Percentiles rank a stretch among this genome's conserved stretches.
These are phyloP conservation scores for Clarireedia paspali DNA, from an alignment of 2,329 filamentous ascomycete species.

Conservation along the genomic window DNA sequence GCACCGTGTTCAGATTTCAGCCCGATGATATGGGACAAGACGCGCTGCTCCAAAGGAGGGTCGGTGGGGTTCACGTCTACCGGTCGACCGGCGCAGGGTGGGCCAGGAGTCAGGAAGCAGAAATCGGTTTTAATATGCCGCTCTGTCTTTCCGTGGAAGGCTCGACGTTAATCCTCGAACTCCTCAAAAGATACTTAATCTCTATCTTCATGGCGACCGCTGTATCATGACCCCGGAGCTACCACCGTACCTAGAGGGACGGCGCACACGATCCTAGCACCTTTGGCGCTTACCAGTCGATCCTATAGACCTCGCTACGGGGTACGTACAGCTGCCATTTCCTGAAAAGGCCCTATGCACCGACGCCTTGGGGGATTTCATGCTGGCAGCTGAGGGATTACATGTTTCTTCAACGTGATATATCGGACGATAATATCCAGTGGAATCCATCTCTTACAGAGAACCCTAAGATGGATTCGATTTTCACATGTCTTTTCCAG, in stretches of 20 bases:
- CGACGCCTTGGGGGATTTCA: not conserved
- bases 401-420: not conserved
- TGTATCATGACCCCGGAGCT: conserved; percentile 3
- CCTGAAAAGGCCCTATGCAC: not conserved
- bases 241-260: not conserved
- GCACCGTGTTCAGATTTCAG: too few species aligned
- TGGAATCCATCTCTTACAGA: not conserved
- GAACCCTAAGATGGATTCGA: conserved; percentile 1
- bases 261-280: not conserved
- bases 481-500: conserved; percentile 5
- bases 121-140: not conserved
- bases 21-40: not conserved
- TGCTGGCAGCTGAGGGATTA: not conserved
- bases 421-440: not conserved
- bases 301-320: not conserved
- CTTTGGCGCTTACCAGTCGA: conserved; percentile 2
- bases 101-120: not conserved
- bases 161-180: not conserved
- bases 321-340: not conserved
- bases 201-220: conserved; percentile 3
- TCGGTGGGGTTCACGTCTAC: not conserved
- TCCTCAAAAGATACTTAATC: conserved; percentile 5
- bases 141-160: not conserved
- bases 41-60: not conserved
- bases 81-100: not conserved